Evolutionary conservation across 2,329 filamentous ascomycete species (phyloP).

Genomic region (Colletotrichum sp.): DNA sequence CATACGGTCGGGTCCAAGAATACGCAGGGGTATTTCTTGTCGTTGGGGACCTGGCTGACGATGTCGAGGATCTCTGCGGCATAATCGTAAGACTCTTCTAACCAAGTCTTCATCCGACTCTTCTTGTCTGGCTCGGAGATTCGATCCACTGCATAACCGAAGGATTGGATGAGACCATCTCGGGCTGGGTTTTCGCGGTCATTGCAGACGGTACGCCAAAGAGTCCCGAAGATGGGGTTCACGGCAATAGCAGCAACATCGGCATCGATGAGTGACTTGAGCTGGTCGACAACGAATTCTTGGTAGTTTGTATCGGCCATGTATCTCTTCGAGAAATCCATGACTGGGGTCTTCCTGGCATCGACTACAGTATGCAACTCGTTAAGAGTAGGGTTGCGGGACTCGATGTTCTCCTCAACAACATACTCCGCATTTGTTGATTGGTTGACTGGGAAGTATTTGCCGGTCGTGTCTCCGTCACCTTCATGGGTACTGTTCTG

Average conservation of each 20-base stretch:
- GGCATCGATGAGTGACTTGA: slow-evolving; percentile 46
- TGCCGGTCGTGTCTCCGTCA: not conserved
- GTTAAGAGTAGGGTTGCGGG: slow-evolving; percentile 21
- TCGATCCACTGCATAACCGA: slow-evolving; percentile 43
- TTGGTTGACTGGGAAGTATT: not conserved
- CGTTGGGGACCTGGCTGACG: slow-evolving; percentile 40
- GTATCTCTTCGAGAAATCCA: slow-evolving; percentile 47
- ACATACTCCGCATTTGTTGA: not conserved
- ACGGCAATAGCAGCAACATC: slow-evolving; percentile 49
- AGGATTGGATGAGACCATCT: slow-evolving; percentile 45
- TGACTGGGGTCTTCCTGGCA: slow-evolving; percentile 26
- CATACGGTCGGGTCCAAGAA: slow-evolving; percentile 53
- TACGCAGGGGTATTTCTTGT: slow-evolving; percentile 50
- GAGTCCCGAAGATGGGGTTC: slow-evolving; percentile 54
- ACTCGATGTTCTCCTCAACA: slow-evolving; percentile 18
- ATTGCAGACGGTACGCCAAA: slow-evolving; percentile 55
- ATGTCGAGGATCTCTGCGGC: slow-evolving; percentile 44
- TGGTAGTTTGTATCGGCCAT: slow-evolving; percentile 40
- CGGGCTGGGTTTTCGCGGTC: slow-evolving; percentile 46
- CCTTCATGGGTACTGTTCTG: not conserved
- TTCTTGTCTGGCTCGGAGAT: slow-evolving; percentile 38
- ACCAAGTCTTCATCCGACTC: slow-evolving; percentile 48
- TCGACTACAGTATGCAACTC: slow-evolving; percentile 29
- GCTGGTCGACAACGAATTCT: slow-evolving; percentile 39
- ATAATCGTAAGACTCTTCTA: slow-evolving; percentile 57